These are phyloP conservation scores for Metschnikowia cerradonensis DNA, from an alignment of 805 yeast species.

Conservation along the genomic window DNA sequence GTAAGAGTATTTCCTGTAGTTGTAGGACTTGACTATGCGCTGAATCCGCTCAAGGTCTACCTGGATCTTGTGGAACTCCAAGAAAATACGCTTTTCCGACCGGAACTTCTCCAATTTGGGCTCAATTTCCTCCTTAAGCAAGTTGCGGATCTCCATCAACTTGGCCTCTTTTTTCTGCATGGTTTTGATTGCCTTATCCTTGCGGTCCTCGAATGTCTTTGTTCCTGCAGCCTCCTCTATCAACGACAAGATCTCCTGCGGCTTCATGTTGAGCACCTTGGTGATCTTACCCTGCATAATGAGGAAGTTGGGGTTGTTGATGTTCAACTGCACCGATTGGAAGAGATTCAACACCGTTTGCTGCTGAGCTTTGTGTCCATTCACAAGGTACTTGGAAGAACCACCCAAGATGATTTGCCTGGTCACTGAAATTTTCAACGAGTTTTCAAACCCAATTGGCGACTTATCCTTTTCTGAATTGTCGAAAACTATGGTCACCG, in stretches of 20 bases:
- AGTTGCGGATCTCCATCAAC: constrained; percentile 66
- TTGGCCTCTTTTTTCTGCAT: constrained; percentile 89
- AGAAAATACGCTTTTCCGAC: constrained; percentile 72
- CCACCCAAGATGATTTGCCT: constrained; percentile 91
- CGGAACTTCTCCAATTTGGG: constrained; percentile 83
- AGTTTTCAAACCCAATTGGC: constrained; percentile 83
- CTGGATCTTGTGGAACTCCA: constrained; percentile 84
- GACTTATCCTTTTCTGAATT: constrained; percentile 70
- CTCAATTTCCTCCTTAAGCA: constrained; percentile 82
- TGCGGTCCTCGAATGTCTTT: constrained; percentile 87
- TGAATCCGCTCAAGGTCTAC: constrained; percentile 72
- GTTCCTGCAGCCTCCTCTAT: constrained; percentile 99
- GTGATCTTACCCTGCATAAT: constrained; percentile 99
- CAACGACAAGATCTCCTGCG: constrained; percentile 80
- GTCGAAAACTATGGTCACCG: constrained; percentile 93
- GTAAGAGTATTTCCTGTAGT: constrained; percentile 45
- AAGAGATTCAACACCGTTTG: constrained; percentile 85
- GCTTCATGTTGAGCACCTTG: constrained; percentile 93
- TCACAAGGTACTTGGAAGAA: constrained; percentile 83
- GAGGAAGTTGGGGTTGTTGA: constrained; percentile 93
- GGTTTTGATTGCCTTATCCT: constrained; percentile 86
- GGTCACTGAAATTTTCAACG: constrained; percentile 80
- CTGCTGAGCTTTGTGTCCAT: constrained; percentile 96
- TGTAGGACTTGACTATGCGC: constrained; percentile 74
- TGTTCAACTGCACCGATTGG: constrained; percentile 92